A percentile compares a stretch with the other conserved stretches of the same genome.
These are phyloP conservation scores for Punica granatum DNA, from an alignment of 345 rosid species.

Conservation along the genomic window DNA sequence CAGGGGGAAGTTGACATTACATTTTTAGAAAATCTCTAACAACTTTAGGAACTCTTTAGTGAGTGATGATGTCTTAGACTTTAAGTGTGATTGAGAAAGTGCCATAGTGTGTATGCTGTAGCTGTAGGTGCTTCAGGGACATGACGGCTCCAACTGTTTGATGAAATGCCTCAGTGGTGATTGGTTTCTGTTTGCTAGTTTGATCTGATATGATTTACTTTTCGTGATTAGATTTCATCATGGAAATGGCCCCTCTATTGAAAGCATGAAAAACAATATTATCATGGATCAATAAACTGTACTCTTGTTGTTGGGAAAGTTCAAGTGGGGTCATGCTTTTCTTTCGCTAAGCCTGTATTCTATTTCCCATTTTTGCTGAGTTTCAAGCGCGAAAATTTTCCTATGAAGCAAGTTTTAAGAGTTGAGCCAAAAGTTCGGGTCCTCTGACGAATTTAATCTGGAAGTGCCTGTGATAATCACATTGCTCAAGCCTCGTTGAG, in stretches of 20 bases:
- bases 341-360: constrained; percentile 76
- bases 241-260: too few species aligned
- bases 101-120: not conserved
- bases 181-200: not conserved
- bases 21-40: not conserved
- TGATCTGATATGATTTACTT: constrained; percentile 3
- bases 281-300: constrained; percentile 46
- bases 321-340: constrained; percentile 99
- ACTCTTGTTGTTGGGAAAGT: constrained; percentile 71
- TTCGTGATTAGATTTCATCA: too few species aligned
- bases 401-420: not conserved
- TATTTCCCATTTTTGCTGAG: not conserved
- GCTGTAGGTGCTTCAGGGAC: not conserved
- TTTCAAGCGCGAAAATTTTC: not conserved
- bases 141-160: constrained; percentile 9
- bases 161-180: too few species aligned
- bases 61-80: not conserved
- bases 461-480: not conserved
- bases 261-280: too few species aligned
- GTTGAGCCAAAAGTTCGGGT: not conserved
- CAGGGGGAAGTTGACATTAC: not conserved
- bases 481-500: not conserved
- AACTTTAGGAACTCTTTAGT: not conserved
- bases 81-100: too few species aligned
- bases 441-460: not conserved